These are phyloP conservation scores for Ulota crispa DNA, from an alignment of 225 moss, liverwort and hornwort genomes.

Conservation along the genomic window DNA sequence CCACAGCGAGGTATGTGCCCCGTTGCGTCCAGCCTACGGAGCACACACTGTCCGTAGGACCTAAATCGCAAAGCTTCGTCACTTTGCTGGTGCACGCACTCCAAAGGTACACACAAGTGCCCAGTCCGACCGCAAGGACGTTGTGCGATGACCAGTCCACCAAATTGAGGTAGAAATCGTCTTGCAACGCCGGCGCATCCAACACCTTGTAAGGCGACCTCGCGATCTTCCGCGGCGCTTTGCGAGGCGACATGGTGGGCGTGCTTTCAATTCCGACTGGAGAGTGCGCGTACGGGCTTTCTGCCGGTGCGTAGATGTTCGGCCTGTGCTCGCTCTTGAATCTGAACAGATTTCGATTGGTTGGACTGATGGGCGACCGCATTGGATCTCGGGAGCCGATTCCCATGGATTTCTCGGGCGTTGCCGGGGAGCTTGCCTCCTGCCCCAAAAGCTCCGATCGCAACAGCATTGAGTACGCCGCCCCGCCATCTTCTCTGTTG, in stretches of 20 bases:
- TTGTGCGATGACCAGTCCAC: constrained; percentile 99
- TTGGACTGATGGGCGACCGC: constrained; percentile 78
- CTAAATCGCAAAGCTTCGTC: constrained; percentile 92
- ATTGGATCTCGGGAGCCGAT: constrained; percentile 62
- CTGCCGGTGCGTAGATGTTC: constrained; percentile 43
- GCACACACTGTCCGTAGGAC: constrained; percentile 83
- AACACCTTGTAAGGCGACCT: constrained; percentile 95
- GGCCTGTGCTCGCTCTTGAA: constrained; percentile 81
- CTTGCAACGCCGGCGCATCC: constrained; percentile 99
- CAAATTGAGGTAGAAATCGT: constrained; percentile 96
- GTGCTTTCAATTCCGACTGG: constrained; percentile 62
- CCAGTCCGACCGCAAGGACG: constrained; percentile 91
- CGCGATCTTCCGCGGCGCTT: constrained; percentile 91
- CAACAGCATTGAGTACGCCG: constrained; percentile 78
- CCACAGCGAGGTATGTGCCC: constrained; percentile 92
- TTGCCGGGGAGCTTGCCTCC: constrained; percentile 77
- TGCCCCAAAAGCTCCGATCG: constrained; percentile 85
- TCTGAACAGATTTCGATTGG: constrained; percentile 75
- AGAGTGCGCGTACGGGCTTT: constrained; percentile 66
- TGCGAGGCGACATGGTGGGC: constrained; percentile 72
- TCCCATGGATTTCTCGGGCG: constrained; percentile 77
- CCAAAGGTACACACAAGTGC: constrained; percentile 97
- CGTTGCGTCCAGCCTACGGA: constrained; percentile 95
- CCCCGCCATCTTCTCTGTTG: constrained; percentile 78
- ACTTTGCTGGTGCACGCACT: constrained; percentile 98